Evolutionary conservation across 169 alveolate genomes (phyloP), one percentile per base, ranked within the genome.

Genomic region (Theileria equi): DNA sequence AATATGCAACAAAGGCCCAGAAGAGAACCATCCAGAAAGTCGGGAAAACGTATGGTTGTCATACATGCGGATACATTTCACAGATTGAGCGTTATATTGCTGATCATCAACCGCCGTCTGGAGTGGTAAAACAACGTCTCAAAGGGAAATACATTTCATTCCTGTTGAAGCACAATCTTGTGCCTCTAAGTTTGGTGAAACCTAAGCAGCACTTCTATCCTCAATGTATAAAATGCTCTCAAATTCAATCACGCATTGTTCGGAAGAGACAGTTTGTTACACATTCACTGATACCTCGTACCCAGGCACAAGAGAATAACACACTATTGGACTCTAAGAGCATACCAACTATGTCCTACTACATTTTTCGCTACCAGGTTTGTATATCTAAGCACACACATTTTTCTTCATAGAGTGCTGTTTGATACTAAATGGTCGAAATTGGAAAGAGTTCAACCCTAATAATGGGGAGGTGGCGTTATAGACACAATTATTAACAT

Each of bases 81-180:
- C 31, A 47, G 6, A 16, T 44, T 31, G 84, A 47, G 3, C 66
- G 71, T 45, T 85, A 88, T 70, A 57, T 85, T 26, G 90, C 91
- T 5, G 91, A 85, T 48, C 91, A 85, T 59, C 91, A 85, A 69
- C 91, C 91, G 6, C 91, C 91, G 1, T 69, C 81, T 19, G 89
- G 86, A 8, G 80, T 78, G 13, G 80, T 85, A 13, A 58, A 76
- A 0, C 25, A 68, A 47, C 55, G 41, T 34, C 52, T 65, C 19
- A 23, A 54, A 31, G 69, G 82, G 5, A 13, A 50, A 26, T 21
- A 50, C 8, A 69, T 80, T 21, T 58, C 59, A 89, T 86, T 57
- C 19, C 74, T 52, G 16, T 63, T 21, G 13, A 84, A 25, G 53
- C 45, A 45, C 73, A 65, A 8, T 16, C 34, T 44, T 62, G 72